These are phyloP conservation scores for Rubia tinctorum DNA, from an alignment of 305 asterid species.

Conservation along the genomic window DNA sequence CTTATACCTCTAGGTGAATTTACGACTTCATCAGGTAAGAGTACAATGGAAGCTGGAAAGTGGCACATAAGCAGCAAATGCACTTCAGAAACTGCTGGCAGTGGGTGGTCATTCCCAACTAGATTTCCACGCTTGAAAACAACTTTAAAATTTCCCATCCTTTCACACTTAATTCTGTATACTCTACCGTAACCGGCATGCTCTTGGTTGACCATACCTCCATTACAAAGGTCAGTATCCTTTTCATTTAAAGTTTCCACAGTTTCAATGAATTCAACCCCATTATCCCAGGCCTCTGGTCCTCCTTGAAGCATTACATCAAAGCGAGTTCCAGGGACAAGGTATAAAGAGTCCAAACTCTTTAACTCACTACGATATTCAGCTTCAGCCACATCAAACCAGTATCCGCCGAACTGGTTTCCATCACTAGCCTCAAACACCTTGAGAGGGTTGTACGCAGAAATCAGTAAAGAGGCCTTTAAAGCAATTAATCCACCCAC, in stretches of 20 bases:
- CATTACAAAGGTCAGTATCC: conserved; percentile 31
- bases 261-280: conserved; percentile 60
- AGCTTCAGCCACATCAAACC: conserved; percentile 49
- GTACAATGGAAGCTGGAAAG: conserved; percentile 64
- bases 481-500: conserved; percentile 47
- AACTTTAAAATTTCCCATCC: conserved; percentile 62
- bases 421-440: conserved; percentile 84
- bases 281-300: conserved; percentile 77
- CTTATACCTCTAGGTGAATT: conserved; percentile 48
- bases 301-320: conserved; percentile 82
- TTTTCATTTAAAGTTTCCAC: conserved; percentile 45
- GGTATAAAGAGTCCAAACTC: conserved; percentile 55
- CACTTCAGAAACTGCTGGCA: conserved; percentile 76
- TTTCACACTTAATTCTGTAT: conserved; percentile 67
- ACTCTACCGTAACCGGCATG: conserved; percentile 44
- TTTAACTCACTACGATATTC: conserved; percentile 45
- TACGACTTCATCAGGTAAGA: conserved; percentile 69
- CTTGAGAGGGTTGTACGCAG: conserved; percentile 66
- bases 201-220: conserved; percentile 33
- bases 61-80: conserved; percentile 53
- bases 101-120: conserved; percentile 62
- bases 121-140: conserved; percentile 78
- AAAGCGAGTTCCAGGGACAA: conserved; percentile 67
- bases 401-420: conserved; percentile 91
- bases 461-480: conserved; percentile 59